Base-by-base conservation (phyloP, 352 stramenopile species). In the Globisporangium radiosum region DNA sequence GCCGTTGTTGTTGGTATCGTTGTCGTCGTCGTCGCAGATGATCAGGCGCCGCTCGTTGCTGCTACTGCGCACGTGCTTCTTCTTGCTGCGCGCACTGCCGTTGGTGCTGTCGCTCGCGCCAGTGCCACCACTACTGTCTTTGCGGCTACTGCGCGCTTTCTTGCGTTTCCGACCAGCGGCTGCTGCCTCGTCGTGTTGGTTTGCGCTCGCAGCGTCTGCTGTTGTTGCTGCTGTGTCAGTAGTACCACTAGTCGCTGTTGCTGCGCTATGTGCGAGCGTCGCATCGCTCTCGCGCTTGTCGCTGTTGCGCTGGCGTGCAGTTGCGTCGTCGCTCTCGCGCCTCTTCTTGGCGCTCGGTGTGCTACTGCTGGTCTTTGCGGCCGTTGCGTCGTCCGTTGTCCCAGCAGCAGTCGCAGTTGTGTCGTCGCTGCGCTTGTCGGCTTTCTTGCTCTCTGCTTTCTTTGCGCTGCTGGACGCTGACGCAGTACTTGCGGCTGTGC, bases 1-100 rank as follows among this genome's bases (percentile, higher is more conserved):
- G 17, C 5, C 10, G 14, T n/a, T 8, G 45, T 13, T 44, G 40
- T 8, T 44, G 7, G 40, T 13, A 13, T 44, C 49, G 4, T 73
- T 63, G 55, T 85, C 71, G 70, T 93, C 81, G 25, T 93, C 81
- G 54, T 95, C 85, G 57, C 85, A 90, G 48, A 95, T 91, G 71
- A 95, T 95, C 59, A 92, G 76, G 17, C 76, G 62, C 64, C 77
- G 76, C 59, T 88, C 78, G 42, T 73, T 73, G n/a, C 81, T 70
- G 36, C 57, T 48, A 85, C 85, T 42, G 65, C 64, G 17, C 56
- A 62, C 4, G 40, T 62, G 44, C 61, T 66, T 42, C 47, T 57
- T 63, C 54, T 58, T 58, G 11, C 49, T 49, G 1, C 54, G 57
- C 51, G 50, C 48, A 60, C 7, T 4, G 25, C 8, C 33, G 49